Percentiles rank a stretch among this genome's conserved stretches.
phyloP scores from a whole-genome alignment of 2,329 filamentous ascomycete genomes.

The Hypoxylon rubiginosum region DNA sequence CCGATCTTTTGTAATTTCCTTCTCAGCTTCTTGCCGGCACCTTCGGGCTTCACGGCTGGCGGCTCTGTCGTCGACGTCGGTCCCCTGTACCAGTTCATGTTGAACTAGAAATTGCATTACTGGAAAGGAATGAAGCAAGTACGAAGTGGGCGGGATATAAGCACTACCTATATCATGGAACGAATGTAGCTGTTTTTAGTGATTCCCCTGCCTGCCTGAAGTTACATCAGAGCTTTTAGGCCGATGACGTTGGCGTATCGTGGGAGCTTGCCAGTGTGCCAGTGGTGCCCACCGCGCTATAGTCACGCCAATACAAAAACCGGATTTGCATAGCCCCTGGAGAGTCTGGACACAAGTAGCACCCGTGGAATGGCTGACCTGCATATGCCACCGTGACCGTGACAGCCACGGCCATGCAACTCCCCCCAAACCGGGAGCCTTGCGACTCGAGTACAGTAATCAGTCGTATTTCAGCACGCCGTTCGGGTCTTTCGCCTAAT shows the following conservation, averaged over 20 bases:
- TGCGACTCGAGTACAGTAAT: slow-evolving; percentile 2
- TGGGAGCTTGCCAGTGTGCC: slow-evolving; percentile 28
- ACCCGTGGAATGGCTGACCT: slow-evolving; percentile 38
- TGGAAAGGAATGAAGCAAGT: neutral
- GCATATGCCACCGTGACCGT: slow-evolving; percentile 42
- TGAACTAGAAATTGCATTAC: slow-evolving; percentile 32
- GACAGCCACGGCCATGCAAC: slow-evolving; percentile 35
- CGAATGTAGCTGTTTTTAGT: slow-evolving; percentile 34
- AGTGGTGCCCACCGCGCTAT: slow-evolving; percentile 26
- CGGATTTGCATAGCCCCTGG: slow-evolving; percentile 46
- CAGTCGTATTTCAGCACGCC: neutral
- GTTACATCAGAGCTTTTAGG: slow-evolving; percentile 33
- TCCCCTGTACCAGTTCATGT: slow-evolving; percentile 48
- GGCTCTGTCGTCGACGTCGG: slow-evolving; percentile 39
- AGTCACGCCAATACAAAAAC: slow-evolving; percentile 51
- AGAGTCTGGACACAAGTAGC: slow-evolving; percentile 22
- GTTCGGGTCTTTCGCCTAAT: neutral
- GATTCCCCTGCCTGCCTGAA: slow-evolving; percentile 37
- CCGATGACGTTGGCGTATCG: slow-evolving; percentile 45
- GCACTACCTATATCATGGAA: slow-evolving; percentile 38
- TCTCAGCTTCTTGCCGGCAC: slow-evolving; percentile 48
- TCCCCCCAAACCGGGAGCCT: slow-evolving; percentile 33
- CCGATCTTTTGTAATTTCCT: slow-evolving; percentile 51
- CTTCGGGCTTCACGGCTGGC: slow-evolving; percentile 43
- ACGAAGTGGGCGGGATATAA: slow-evolving; percentile 23